These are phyloP conservation scores for Backusella liffmaniae DNA, from an alignment of 192 early-diverging fungal genomes.

Conservation along the genomic window DNA sequence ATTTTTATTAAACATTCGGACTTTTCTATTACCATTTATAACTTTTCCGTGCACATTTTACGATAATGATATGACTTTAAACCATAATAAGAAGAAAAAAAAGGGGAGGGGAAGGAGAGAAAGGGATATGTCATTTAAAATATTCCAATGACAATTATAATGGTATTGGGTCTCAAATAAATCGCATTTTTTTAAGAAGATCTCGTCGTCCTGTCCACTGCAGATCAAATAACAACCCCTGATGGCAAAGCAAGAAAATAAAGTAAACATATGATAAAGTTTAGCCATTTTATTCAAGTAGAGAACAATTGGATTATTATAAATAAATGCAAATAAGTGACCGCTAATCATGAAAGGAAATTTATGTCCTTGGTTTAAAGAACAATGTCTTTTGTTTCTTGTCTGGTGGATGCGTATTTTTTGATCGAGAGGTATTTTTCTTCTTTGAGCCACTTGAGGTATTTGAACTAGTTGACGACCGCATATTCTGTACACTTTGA, in stretches of 20 bases:
- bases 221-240: not conserved
- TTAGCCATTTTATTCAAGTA: not conserved
- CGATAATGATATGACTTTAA: not conserved
- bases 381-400: slow-evolving; percentile 5
- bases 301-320: not conserved
- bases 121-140: too few species aligned
- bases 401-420: not conserved
- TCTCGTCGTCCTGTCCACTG: not conserved
- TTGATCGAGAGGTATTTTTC: not conserved
- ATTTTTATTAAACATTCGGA: not conserved
- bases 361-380: not conserved
- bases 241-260: not conserved
- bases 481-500: not conserved
- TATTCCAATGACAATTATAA: not conserved
- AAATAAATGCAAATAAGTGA: not conserved
- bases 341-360: not conserved
- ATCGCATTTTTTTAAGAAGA: not conserved
- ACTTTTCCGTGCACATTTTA: not conserved
- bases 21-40: not conserved
- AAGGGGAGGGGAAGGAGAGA: not conserved
- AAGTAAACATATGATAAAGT: not conserved
- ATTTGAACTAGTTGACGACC: not conserved
- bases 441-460: not conserved
- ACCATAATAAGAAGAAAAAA: not conserved
- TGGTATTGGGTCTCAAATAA: not conserved